Evolutionary conservation across 768 basidiomycete genomes (phyloP), one percentile per base, ranked within the genome.

Genomic region (Phaeotremella skinneri): DNA sequence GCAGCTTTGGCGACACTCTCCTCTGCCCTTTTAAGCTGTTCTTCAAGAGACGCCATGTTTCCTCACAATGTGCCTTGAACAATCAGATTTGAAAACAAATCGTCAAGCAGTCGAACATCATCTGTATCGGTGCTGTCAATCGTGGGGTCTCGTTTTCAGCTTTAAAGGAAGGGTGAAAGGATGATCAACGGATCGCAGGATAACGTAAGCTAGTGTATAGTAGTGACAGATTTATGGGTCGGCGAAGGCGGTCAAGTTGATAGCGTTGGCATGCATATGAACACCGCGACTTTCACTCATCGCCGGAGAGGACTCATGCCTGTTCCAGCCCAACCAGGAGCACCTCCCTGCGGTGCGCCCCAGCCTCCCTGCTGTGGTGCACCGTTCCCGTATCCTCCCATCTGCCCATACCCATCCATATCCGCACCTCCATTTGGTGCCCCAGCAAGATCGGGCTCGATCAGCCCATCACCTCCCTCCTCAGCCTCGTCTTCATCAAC

Each of bases 251-350:
- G n/a, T n/a, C n/a, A n/a, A n/a, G n/a, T n/a, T n/a, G n/a, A n/a
- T n/a, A n/a, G n/a, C n/a, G n/a, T n/a, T n/a, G n/a, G n/a, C n/a
- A 45, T 45, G 21, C 43, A 11, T 13, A 20, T 14, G 13, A 7
- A 45, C 20, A 45, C 43, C 39, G 25, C 49, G 4, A 17, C 34
- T 32, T 43, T 13, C 42, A 16, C 48, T 39, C 42, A 73, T 49
- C 72, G 29, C 34, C 72, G 54, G 37, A 73, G 43, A 21, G 72
- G 72, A 48, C 72, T 73, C 72, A 73, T 73, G 0, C 70, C 70
- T 9, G 49, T 39, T 2, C 64, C 67, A 37, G 45, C n/a, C 52
- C 52, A 27, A 25, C 58, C 62, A 50, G 58, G 30, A 6, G 52
- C 47, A 23, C 53, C 50, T 20, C 48, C 53, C 26, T n/a, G 25